Evolutionary conservation across 108 stramenopile genomes (phyloP), one percentile per base, ranked within the genome.

Genomic region (Skeletonema costatum): DNA sequence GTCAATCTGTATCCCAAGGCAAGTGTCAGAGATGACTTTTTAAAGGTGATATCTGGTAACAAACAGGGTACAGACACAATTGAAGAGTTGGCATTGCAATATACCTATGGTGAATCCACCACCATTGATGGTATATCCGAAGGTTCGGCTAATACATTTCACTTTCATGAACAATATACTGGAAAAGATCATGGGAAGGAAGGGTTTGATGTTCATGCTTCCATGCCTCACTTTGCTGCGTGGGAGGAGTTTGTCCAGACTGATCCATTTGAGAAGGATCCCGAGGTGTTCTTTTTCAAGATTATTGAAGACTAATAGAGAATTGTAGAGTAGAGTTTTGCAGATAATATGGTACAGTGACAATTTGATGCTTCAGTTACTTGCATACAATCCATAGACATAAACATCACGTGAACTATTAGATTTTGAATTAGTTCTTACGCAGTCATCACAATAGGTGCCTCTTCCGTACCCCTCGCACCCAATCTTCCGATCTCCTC

Each of bases 401-500:
- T 13, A 42, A 42, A 36, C 36, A 8, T 36, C 36, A 36, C 36
- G 25, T 25, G 0, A 36, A 36, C 36, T 58, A n/a, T 25, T 25
- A 25, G 25, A 25, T 0, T 0, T 25, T 25, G 25, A 25, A 25
- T 25, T 25, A 0, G 25, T 25, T 58, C 6, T 29, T 58, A 58
- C 5, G 25, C 1, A 21, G 60, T 60, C 60, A 11, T 32, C 60
- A 30, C 38, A 63, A 63, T 32, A 39, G 60, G 60, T 2, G 67
- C 50, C 25, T 90, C 69, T 80, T 94, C 93, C 63, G 73, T 70
- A 4, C 91, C 93, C 63, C 84, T 81, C 74, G 84, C 71, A n/a
- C 93, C 93, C 41, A 94, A 77, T 32, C 93, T 77, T 61, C 93
- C 93, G 7, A 70, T 82, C 73, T 91, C 87, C 17, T 81, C 90